Evolutionary conservation across 2,329 filamentous ascomycete species (phyloP).

Genomic region (Sporothrix phasma): DNA sequence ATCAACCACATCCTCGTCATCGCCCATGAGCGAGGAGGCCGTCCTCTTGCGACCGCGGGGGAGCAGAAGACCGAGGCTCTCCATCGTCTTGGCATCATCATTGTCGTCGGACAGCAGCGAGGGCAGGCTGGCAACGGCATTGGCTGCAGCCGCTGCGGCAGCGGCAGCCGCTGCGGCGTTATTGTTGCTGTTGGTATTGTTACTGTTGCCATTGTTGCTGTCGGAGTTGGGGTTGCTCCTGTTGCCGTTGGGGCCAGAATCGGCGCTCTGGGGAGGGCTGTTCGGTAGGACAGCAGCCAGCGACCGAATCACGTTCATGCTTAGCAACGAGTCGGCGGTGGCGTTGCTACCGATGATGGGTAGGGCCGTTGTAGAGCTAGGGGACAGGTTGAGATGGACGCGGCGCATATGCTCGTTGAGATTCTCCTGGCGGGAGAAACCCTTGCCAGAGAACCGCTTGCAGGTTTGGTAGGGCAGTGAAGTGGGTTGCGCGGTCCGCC

Average conservation of each 20-base stretch:
- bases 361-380: neutral
- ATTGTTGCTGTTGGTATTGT: neutral
- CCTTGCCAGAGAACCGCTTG: conserved; percentile 79
- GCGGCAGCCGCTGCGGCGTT: neutral
- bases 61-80: conserved; percentile 11
- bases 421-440: conserved; percentile 90
- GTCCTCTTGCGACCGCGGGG: conserved; percentile 9
- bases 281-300: conserved; percentile 7
- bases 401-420: conserved; percentile 85
- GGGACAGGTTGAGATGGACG: conserved; percentile 47
- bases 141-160: neutral
- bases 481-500: conserved; percentile 79
- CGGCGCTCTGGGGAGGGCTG: neutral
- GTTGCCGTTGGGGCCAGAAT: neutral
- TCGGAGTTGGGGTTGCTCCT: neutral
- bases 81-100: conserved; percentile 13
- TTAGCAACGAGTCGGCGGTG: neutral
- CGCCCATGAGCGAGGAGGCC: conserved; percentile 11
- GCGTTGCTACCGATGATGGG: neutral
- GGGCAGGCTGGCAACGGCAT: conserved; percentile 5
- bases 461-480: conserved; percentile 81
- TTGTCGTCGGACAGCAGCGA: conserved; percentile 7
- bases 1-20: neutral
- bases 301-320: conserved; percentile 10
- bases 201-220: neutral